Conservation (phyloP, 176 grass and related monocot genomes). For the Saccharum officinarum region DNA sequence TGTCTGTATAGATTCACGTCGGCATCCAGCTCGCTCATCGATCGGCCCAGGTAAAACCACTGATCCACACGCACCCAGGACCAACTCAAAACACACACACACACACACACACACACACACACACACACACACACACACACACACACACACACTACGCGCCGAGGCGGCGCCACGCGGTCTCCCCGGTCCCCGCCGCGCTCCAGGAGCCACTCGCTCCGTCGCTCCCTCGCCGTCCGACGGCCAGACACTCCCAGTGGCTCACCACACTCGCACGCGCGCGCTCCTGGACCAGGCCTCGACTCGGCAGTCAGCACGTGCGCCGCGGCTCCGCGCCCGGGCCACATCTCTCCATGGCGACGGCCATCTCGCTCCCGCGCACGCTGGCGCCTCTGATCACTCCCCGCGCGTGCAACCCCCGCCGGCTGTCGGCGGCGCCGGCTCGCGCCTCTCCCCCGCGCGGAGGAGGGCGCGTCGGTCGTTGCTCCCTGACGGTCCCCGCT, state of each 20-base stretch:
- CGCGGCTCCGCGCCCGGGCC: neutral
- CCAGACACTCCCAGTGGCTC: neutral
- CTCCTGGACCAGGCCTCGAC: neutral
- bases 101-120: too few relatives aligned
- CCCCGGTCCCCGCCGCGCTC: neutral
- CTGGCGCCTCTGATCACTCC: neutral
- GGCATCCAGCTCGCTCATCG: neutral
- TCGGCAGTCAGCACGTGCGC: neutral
- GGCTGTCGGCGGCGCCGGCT: neutral
- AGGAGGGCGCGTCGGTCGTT: neutral
- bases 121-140: neutral
- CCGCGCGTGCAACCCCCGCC: neutral
- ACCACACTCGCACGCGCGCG: neutral
- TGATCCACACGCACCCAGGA: neutral
- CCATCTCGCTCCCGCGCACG: slow-evolving; percentile 9
- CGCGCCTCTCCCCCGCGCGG: neutral
- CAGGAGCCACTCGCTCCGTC: neutral
- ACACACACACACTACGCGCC: neutral
- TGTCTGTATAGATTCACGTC: too few relatives aligned
- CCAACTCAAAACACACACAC: neutral
- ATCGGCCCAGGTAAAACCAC: neutral
- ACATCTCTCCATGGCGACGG: slow-evolving; percentile 37
- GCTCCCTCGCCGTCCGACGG: neutral
- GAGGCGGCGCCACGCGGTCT: neutral
- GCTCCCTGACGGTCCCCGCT: neutral